Conservation (phyloP, 75 land plant genomes). For the Picea glauca region DNA sequence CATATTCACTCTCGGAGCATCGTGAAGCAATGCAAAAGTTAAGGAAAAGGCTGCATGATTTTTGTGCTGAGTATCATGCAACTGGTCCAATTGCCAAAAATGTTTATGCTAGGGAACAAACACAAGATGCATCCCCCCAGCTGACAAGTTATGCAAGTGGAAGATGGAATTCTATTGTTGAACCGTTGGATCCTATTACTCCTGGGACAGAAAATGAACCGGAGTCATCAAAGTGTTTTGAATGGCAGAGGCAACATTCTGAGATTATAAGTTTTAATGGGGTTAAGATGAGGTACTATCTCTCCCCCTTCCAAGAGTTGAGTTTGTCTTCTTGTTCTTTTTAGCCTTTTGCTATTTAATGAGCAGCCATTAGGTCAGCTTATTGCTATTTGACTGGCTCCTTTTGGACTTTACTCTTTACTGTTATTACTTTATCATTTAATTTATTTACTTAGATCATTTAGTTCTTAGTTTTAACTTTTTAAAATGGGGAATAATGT, state of each 20-base stretch:
- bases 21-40: slow-evolving; percentile 86
- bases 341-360: neutral
- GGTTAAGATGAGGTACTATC: slow-evolving; percentile 58
- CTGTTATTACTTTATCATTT: neutral
- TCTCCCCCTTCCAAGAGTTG: neutral
- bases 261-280: slow-evolving; percentile 89
- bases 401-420: neutral
- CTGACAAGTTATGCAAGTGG: slow-evolving; percentile 63
- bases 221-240: slow-evolving; percentile 43
- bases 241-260: slow-evolving; percentile 41
- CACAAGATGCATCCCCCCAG: slow-evolving; percentile 41
- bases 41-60: slow-evolving; percentile 66
- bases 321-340: neutral
- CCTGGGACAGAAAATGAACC: slow-evolving; percentile 33
- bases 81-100: slow-evolving; percentile 75
- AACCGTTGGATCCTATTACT: slow-evolving; percentile 47
- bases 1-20: slow-evolving; percentile 54
- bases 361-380: neutral
- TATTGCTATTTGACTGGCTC: neutral
- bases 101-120: slow-evolving; percentile 60
- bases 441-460: neutral
- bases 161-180: slow-evolving; percentile 67
- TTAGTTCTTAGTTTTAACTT: neutral
- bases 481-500: no score
- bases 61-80: slow-evolving; percentile 83